A percentile compares a stretch with the other conserved stretches of the same genome.
phyloP scores from a whole-genome alignment of 2,329 filamentous ascomycete genomes.

The Pseudogymnoascus sp. region DNA sequence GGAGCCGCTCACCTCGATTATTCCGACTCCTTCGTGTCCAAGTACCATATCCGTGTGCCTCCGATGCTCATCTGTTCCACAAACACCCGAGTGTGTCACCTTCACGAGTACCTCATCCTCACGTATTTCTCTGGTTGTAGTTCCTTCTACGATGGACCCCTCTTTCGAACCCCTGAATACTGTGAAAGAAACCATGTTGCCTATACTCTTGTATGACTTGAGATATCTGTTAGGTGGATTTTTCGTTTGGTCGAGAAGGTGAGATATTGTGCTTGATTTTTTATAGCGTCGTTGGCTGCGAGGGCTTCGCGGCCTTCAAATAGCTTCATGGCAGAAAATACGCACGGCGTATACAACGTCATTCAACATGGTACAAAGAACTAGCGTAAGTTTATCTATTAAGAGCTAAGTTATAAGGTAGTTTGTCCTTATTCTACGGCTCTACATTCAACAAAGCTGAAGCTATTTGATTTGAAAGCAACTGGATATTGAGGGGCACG shows the following conservation, averaged over 20 bases:
- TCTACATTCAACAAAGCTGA: not conserved
- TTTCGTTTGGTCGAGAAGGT: not conserved
- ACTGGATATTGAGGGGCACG: not conserved
- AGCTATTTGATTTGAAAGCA: constrained; percentile 3
- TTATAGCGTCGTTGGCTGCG: not conserved
- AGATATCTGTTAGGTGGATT: not conserved
- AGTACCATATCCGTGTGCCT: constrained; percentile 35
- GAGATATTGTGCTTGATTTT: not conserved
- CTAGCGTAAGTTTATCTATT: not conserved
- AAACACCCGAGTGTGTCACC: constrained; percentile 61
- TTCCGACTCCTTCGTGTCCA: constrained; percentile 46
- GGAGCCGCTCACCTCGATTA: constrained; percentile 32
- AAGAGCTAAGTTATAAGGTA: not conserved
- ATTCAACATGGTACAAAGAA: not conserved
- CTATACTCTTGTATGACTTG: not conserved
- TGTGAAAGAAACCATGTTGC: constrained; percentile 40
- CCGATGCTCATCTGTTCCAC: constrained; percentile 51
- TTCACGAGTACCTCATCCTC: constrained; percentile 55
- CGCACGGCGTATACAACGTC: not conserved
- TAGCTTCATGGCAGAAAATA: not conserved
- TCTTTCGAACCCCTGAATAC: constrained; percentile 58
- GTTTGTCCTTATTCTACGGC: not conserved
- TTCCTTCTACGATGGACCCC: constrained; percentile 47
- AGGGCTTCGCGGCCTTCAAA: not conserved
- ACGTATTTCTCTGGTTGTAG: constrained; percentile 40